Evolutionary conservation across 1,139 yeast genomes (phyloP), one percentile per base, ranked within the genome.

Genomic region (Chernovozyma aurita): DNA sequence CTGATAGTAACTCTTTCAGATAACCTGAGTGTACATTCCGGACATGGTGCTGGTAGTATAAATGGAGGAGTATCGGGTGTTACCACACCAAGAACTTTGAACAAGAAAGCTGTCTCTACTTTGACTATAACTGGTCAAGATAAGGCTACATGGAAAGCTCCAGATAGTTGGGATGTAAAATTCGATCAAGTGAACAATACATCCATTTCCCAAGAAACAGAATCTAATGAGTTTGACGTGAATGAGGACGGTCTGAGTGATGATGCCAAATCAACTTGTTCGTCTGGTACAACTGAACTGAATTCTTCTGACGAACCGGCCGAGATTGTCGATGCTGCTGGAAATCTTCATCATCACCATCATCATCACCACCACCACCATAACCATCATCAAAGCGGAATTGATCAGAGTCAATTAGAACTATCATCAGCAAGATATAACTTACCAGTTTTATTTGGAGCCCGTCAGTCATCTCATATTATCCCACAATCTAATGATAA

Each of bases 121-220:
- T 7, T 26, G 6, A 16, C 6, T 13, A 12, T 26, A 26, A 6
- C 22, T 7, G 28, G 28, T 6, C 28, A 26, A 16, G 28, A 26
- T 13, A 13, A 16, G 28, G 15, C 28, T 7, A 16, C 58, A 8
- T 78, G 92, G 92, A 68, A 67, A 26, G 85, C 92, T 1, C 92
- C 92, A 0, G 90, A 83, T 50, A 77, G 84, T 51, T 83, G 92
- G 92, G 90, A 81, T 45, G 86, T 82, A 7, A 79, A 76, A 44
- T 61, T 62, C 4, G 70, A 52, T 15, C 45, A 34, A 24, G 40
- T 39, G 26, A 40, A 36, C 22, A 37, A 41, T 25, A 35, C 39
- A 15, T 32, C 13, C 16, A 39, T 18, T 16, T 8, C 12, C 50
- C 4, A 40, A 46, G 28, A 6, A 28, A 44, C 45, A 27, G 61